Percentiles rank a stretch among this genome's conserved stretches.
Conservation (phyloP, 257 asterid genomes). For the Fraxinus anomala region DNA sequence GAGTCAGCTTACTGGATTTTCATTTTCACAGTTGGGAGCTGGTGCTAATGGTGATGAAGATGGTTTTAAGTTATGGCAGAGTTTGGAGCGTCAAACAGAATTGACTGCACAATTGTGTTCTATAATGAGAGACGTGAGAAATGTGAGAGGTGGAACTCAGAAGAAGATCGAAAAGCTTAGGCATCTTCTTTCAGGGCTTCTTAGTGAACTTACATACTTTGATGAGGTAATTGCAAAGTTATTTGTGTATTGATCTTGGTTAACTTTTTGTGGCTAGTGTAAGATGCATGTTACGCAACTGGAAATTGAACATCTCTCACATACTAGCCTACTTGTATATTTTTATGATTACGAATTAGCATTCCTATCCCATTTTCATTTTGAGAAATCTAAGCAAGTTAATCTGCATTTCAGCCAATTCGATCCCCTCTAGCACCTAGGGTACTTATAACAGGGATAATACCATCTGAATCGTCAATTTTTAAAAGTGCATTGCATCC, state of each 20-base stretch:
- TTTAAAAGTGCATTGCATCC: conserved; percentile 90
- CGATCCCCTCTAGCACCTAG: conserved; percentile 90
- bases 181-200: conserved; percentile 94
- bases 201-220: conserved; percentile 96
- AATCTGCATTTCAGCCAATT: conserved; percentile 68
- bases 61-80: conserved; percentile 93
- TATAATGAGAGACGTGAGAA: conserved; percentile 89
- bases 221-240: conserved; percentile 64
- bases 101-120: conserved; percentile 94
- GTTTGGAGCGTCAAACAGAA: conserved; percentile 95
- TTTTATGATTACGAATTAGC: background rate
- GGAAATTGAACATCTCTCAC: background rate
- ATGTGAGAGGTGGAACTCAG: conserved; percentile 92
- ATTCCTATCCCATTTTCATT: background rate
- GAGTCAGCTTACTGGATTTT: conserved; percentile 32
- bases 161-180: conserved; percentile 97
- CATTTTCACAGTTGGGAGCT: conserved; percentile 60
- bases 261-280: conserved; percentile 2
- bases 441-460: conserved; percentile 86
- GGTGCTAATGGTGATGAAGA: conserved; percentile 70
- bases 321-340: background rate
- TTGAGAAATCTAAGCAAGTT: conserved; percentile 14
- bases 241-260: conserved; percentile 13
- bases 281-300: conserved; percentile 15
- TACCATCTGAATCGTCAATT: conserved; percentile 92